These are phyloP conservation scores for Parafenestella ontariensis DNA, from an alignment of 2,329 filamentous ascomycete genomes.

Conservation along the genomic window DNA sequence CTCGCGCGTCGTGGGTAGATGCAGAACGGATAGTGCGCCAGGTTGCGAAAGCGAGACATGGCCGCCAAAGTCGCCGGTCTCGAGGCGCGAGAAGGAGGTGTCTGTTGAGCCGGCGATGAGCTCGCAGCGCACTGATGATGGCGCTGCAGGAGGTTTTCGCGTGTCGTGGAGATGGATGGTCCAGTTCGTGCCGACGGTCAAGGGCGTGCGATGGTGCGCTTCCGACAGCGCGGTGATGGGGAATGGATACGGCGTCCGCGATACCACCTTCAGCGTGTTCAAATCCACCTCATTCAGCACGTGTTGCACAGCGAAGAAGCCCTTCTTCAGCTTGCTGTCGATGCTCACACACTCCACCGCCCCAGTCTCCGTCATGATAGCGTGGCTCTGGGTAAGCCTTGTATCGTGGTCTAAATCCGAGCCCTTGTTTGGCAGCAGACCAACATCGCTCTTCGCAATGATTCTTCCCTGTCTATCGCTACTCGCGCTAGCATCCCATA, in stretches of 20 bases:
- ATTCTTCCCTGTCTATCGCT: slow-evolving; percentile 71
- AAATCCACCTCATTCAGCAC: slow-evolving; percentile 84
- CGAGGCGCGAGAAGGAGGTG: slow-evolving; percentile 50
- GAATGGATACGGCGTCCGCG: slow-evolving; percentile 76
- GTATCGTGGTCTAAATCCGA: slow-evolving; percentile 51
- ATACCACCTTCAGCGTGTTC: slow-evolving; percentile 71
- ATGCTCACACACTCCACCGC: slow-evolving; percentile 85
- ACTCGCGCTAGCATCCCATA: slow-evolving; percentile 70
- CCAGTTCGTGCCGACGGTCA: slow-evolving; percentile 83
- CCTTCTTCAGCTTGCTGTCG: slow-evolving; percentile 70
- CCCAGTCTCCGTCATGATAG: slow-evolving; percentile 72
- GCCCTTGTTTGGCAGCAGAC: slow-evolving; percentile 69
- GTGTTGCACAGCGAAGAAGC: slow-evolving; percentile 81
- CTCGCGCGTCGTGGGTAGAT: slow-evolving; percentile 67
- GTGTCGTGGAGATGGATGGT: slow-evolving; percentile 86
- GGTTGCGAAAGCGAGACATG: slow-evolving; percentile 81
- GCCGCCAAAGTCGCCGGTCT: slow-evolving; percentile 58
- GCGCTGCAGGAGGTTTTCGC: slow-evolving; percentile 52
- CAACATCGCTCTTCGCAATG: slow-evolving; percentile 68
- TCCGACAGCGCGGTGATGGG: slow-evolving; percentile 84
- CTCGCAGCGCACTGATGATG: slow-evolving; percentile 31
- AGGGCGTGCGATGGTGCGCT: slow-evolving; percentile 68
- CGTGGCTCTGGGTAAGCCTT: slow-evolving; percentile 52
- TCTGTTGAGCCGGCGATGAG: slow-evolving; percentile 34
- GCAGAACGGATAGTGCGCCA: slow-evolving; percentile 81